Evolutionary conservation across 345 rosid species (phyloP).

Genomic region (Acer campestre): DNA sequence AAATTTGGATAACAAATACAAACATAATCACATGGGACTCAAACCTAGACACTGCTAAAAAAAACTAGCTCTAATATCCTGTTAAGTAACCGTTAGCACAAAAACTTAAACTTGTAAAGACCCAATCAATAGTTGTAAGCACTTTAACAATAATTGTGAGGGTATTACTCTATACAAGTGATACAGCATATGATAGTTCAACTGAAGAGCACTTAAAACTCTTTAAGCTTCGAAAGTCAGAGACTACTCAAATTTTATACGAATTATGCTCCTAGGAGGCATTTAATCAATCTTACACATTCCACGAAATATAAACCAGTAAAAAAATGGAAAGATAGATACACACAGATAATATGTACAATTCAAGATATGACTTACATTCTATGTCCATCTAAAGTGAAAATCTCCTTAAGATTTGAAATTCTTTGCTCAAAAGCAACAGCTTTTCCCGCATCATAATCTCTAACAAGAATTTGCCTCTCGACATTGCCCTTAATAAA

Average conservation of each 20-base stretch:
- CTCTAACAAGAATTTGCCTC: constrained; percentile 90
- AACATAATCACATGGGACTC: neutral
- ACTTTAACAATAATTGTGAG: neutral
- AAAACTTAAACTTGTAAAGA: neutral
- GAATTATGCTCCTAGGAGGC: neutral
- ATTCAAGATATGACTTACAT: constrained; percentile 53
- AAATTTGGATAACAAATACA: neutral
- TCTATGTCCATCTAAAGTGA: constrained; percentile 79
- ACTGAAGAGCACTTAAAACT: neutral
- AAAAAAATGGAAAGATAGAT: neutral
- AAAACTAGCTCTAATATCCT: neutral
- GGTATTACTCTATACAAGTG: neutral
- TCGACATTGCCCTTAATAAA: constrained; percentile 67
- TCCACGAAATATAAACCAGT: neutral
- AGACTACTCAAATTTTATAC: neutral
- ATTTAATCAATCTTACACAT: neutral
- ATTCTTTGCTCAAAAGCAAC: constrained; percentile 87
- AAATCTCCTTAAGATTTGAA: constrained; percentile 77
- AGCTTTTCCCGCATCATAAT: constrained; percentile 74
- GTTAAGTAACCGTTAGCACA: neutral
- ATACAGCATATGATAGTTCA: neutral
- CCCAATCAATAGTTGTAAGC: neutral
- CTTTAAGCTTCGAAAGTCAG: neutral
- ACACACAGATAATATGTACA: constrained; percentile 6
- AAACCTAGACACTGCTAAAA: neutral